Conservation (phyloP, 2,329 filamentous ascomycete species). For the Herpotrichia juniperi region DNA sequence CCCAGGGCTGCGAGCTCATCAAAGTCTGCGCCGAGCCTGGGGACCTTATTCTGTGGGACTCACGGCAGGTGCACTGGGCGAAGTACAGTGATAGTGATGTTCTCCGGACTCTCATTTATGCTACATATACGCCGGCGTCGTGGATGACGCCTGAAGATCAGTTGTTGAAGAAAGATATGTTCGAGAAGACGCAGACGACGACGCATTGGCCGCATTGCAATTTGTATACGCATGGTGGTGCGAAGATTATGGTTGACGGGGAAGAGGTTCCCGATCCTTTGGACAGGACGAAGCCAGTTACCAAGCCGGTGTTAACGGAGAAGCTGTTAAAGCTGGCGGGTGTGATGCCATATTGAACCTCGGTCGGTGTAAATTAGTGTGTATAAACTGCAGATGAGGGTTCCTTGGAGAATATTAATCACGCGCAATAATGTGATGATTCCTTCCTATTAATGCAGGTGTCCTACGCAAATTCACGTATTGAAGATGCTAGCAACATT, state of each 20-base stretch:
- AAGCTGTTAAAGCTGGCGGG: slow-evolving; percentile 19
- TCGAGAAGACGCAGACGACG: slow-evolving; percentile 23
- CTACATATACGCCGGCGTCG: slow-evolving; percentile 26
- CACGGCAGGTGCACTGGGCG: slow-evolving; percentile 53
- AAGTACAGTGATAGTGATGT: slow-evolving; percentile 17
- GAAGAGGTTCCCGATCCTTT: slow-evolving; percentile 16
- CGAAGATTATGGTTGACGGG: slow-evolving; percentile 2
- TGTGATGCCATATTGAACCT: slow-evolving; percentile 21
- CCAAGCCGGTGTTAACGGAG: slow-evolving; percentile 25
- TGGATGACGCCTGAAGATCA: slow-evolving; percentile 24
- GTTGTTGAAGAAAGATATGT: slow-evolving; percentile 20
- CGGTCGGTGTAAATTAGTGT: too few relatives aligned
- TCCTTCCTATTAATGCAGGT: too few relatives aligned
- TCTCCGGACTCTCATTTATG: slow-evolving; percentile 23
- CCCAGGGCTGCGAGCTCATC: slow-evolving; percentile 44
- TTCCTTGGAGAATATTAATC: too few relatives aligned
- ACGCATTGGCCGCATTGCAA: slow-evolving; percentile 33
- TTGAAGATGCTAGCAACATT: too few relatives aligned
- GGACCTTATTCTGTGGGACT: slow-evolving; percentile 55
- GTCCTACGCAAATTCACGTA: too few relatives aligned
- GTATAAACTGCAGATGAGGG: too few relatives aligned
- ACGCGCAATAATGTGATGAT: too few relatives aligned
- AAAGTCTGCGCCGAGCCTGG: slow-evolving; percentile 52
- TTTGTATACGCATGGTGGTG: slow-evolving; percentile 18
- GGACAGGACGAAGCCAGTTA: slow-evolving; percentile 21